Conservation (phyloP, 306 rosid genomes). For the Echinosophora koreensis region DNA sequence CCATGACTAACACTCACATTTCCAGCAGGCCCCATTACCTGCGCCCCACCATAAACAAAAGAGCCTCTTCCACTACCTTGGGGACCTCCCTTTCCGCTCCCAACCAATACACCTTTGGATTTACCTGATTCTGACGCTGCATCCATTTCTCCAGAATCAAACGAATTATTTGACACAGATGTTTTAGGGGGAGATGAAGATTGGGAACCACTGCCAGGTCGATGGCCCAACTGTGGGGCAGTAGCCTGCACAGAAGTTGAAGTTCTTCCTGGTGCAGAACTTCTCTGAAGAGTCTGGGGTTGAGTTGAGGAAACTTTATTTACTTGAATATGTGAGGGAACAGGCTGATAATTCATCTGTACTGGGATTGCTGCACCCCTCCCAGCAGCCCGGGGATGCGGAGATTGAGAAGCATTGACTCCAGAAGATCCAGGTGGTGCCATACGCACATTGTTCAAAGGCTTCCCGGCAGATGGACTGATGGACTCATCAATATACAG, state of each 20-base stretch:
- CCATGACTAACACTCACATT: slow-evolving; percentile 66
- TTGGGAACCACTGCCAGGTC: slow-evolving; percentile 79
- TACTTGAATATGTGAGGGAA: slow-evolving; percentile 57
- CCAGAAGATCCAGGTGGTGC: slow-evolving; percentile 65
- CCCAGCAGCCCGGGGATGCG: slow-evolving; percentile 67
- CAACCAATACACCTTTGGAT: slow-evolving; percentile 73
- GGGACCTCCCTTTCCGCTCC: slow-evolving; percentile 76
- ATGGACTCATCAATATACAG: slow-evolving; percentile 66
- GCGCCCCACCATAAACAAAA: slow-evolving; percentile 74
- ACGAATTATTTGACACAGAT: slow-evolving; percentile 55
- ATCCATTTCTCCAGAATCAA: slow-evolving; percentile 76
- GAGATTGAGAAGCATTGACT: slow-evolving; percentile 58
- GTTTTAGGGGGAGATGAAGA: slow-evolving; percentile 81
- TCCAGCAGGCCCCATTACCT: slow-evolving; percentile 71
- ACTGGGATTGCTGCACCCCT: slow-evolving; percentile 58
- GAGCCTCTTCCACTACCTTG: slow-evolving; percentile 83
- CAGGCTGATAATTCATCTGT: slow-evolving; percentile 67
- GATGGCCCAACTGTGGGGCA: slow-evolving; percentile 65
- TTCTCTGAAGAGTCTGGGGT: slow-evolving; percentile 61
- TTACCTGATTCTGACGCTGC: slow-evolving; percentile 71
- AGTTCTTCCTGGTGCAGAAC: slow-evolving; percentile 56
- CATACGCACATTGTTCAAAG: slow-evolving; percentile 53
- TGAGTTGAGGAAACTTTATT: slow-evolving; percentile 63
- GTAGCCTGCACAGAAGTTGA: slow-evolving; percentile 64
- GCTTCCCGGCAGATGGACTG: slow-evolving; percentile 64